Percentiles rank a stretch among this genome's conserved stretches.
Conservation (phyloP, 23 red algal species). For the Agarophyton chilense region DNA sequence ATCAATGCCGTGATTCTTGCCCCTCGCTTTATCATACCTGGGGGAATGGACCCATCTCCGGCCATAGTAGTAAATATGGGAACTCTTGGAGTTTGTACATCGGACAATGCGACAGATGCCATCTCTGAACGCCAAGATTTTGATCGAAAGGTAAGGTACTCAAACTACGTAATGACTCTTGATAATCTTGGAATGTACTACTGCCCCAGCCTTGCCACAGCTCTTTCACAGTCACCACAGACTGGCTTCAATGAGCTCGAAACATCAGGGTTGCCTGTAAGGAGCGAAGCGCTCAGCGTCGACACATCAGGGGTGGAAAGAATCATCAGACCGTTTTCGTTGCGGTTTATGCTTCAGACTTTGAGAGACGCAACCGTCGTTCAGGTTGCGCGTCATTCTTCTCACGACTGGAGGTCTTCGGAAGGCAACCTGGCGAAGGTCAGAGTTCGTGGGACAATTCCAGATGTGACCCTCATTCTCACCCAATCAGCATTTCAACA, state of each 20-base stretch:
- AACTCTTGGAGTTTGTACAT: conserved; percentile 65
- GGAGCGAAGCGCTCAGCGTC: background rate
- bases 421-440: conserved; percentile 65
- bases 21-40: conserved; percentile 74
- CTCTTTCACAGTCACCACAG: conserved; percentile 11
- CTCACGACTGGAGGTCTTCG: background rate
- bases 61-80: conserved; percentile 78
- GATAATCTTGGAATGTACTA: conserved; percentile 68
- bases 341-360: conserved; percentile 64
- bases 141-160: conserved; percentile 29
- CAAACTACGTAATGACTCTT: conserved; percentile 63
- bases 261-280: background rate
- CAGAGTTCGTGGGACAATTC: conserved; percentile 63
- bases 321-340: conserved; percentile 71
- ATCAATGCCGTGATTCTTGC: conserved; percentile 73
- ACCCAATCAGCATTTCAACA: conserved; percentile 66
- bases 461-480: conserved; percentile 63
- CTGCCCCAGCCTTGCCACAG: conserved; percentile 42
- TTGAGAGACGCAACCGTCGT: conserved; percentile 67
- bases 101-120: conserved; percentile 14
- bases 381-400: conserved; percentile 54
- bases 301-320: conserved; percentile 59
- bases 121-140: background rate
- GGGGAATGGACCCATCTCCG: background rate
- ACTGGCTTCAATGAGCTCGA: background rate